A percentile compares a stretch with the other conserved stretches of the same genome.
Conservation (phyloP, 257 asterid genomes). For the Penstemon eatonii region DNA sequence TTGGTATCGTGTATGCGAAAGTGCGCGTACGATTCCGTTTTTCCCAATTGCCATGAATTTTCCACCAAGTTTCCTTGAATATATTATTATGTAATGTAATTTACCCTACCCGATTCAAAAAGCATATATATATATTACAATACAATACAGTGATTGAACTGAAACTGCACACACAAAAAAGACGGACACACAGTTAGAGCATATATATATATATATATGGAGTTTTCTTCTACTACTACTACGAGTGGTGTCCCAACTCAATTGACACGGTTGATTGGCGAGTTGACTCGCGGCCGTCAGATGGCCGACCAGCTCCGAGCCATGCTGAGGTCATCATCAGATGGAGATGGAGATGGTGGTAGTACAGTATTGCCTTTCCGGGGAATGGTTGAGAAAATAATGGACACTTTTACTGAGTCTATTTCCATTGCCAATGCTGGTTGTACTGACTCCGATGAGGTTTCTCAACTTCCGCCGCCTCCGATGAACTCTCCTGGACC, state of each 20-base stretch:
- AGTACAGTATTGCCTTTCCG: constrained; percentile 17
- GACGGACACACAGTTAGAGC: background rate
- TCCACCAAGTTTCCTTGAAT: constrained; percentile 37
- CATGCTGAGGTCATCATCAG: constrained; percentile 22
- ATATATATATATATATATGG: constrained; percentile 17
- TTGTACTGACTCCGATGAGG: constrained; percentile 34
- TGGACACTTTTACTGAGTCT: constrained; percentile 41
- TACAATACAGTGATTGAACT: background rate
- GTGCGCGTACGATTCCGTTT: constrained; percentile 20
- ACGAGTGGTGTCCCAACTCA: background rate
- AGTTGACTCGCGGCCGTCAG: constrained; percentile 50
- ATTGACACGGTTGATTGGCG: constrained; percentile 35
- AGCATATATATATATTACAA: background rate
- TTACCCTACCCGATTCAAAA: background rate
- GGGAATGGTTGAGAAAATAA: constrained; percentile 36
- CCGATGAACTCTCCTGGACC: constrained; percentile 8
- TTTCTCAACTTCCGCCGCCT: constrained; percentile 27
- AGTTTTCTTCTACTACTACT: constrained; percentile 9
- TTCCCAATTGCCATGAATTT: constrained; percentile 19
- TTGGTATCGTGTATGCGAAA: background rate
- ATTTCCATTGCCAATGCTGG: constrained; percentile 34
- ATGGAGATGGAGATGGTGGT: background rate
- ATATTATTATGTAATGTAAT: background rate
- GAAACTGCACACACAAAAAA: background rate
- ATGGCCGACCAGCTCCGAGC: constrained; percentile 40